phyloP scores from a whole-genome alignment of 495 filamentous ascomycete genomes.

The Aspergillus wentii region DNA sequence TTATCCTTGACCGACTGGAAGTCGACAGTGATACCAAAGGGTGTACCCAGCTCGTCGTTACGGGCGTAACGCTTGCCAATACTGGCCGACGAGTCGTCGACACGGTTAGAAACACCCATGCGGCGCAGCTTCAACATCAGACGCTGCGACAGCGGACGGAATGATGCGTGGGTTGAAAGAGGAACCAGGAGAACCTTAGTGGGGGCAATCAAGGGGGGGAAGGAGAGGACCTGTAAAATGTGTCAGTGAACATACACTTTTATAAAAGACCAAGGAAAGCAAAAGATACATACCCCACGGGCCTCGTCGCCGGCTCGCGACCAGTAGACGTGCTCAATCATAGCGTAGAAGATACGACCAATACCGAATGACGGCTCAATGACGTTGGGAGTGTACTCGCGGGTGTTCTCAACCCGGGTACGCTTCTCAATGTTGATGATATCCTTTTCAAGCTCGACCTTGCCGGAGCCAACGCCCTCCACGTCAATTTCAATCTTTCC shows the following conservation, averaged over 20 bases:
- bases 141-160: conserved; percentile 49
- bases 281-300: conserved; percentile 51
- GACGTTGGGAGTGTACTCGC: conserved; percentile 79
- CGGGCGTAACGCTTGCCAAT: conserved; percentile 67
- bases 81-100: conserved; percentile 61
- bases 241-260: conserved; percentile 9
- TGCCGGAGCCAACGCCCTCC: conserved; percentile 54
- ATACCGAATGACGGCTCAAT: conserved; percentile 87
- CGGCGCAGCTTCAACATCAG: conserved; percentile 51
- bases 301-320: conserved; percentile 57
- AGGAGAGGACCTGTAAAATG: conserved; percentile 55
- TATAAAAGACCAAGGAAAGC: background rate
- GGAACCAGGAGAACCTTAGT: conserved; percentile 68
- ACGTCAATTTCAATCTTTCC: conserved; percentile 68
- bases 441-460: conserved; percentile 67
- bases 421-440: conserved; percentile 67
- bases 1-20: conserved; percentile 67
- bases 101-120: conserved; percentile 55
- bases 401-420: conserved; percentile 60
- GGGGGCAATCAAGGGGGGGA: conserved; percentile 61
- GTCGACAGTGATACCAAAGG: conserved; percentile 63
- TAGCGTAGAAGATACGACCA: conserved; percentile 70
- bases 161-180: conserved; percentile 53
- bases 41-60: conserved; percentile 65
- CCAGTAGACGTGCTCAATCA: conserved; percentile 81